Percentiles rank a stretch among this genome's conserved stretches.
These are phyloP conservation scores for Penicillium arizonense DNA, from an alignment of 495 filamentous ascomycete genomes.

Conservation along the genomic window DNA sequence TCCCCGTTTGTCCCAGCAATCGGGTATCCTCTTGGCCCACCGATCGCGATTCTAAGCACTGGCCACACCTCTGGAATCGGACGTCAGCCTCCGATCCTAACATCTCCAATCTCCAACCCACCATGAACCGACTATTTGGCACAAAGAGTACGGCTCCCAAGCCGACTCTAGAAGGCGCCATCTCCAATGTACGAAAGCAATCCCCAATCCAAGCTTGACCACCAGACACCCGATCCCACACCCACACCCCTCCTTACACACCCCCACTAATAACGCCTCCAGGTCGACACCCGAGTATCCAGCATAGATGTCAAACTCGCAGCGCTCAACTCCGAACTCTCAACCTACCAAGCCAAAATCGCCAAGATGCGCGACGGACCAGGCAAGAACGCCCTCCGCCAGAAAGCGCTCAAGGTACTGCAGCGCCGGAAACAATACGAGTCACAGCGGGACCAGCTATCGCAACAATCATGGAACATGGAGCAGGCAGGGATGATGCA, in stretches of 20 bases:
- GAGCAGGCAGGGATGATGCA: conserved; percentile 99
- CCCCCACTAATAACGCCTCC: conserved; percentile 4
- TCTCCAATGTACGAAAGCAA: conserved; percentile 63
- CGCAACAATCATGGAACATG: conserved; percentile 98
- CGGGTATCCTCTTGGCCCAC: conserved; percentile 6
- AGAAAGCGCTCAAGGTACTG: conserved; percentile 93
- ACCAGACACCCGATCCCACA: conserved; percentile 6
- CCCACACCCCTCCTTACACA: conserved; percentile 5
- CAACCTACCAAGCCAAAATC: conserved; percentile 82
- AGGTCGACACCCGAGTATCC: conserved; percentile 82
- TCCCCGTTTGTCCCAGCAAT: neutral
- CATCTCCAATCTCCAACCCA: conserved; percentile 3
- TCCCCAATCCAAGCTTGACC: neutral
- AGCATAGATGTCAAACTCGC: conserved; percentile 94
- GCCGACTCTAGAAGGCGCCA: conserved; percentile 83
- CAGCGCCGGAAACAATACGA: conserved; percentile 98
- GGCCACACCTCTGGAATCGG: conserved; percentile 6
- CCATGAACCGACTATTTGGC: conserved; percentile 96
- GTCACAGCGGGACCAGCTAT: conserved; percentile 88
- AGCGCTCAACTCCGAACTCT: conserved; percentile 86
- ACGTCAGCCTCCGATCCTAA: conserved; percentile 1
- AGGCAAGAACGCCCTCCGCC: conserved; percentile 86
- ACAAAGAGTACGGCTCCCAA: conserved; percentile 85
- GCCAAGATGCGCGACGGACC: conserved; percentile 95
- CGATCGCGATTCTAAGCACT: conserved; percentile 5